Evolutionary conservation across 2,329 filamentous ascomycete species (phyloP).

Genomic region (Alternaria burnsii): DNA sequence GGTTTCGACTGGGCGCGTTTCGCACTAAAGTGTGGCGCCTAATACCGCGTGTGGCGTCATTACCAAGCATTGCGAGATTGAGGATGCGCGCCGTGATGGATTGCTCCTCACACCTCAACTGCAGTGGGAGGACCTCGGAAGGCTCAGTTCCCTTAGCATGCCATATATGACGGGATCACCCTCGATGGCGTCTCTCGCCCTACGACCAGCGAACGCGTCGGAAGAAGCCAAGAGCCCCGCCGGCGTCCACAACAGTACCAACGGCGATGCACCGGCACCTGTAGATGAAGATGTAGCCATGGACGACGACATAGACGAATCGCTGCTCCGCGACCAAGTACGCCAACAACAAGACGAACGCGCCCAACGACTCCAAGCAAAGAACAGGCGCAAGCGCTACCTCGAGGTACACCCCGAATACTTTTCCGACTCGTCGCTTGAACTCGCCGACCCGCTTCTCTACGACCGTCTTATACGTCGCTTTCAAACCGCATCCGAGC

Average conservation of each 20-base stretch:
- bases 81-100: constrained; percentile 1
- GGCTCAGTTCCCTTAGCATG: constrained; percentile 21
- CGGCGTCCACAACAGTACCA: constrained; percentile 8
- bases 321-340: constrained; percentile 19
- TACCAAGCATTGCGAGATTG: constrained; percentile 1
- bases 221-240: constrained; percentile 13
- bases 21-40: constrained; percentile 30
- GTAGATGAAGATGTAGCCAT: constrained; percentile 22
- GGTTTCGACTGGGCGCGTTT: constrained; percentile 33
- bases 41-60: constrained; percentile 13
- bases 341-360: constrained; percentile 33
- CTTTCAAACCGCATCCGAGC: constrained; percentile 77
- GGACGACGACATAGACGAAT: constrained; percentile 24
- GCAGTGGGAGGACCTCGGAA: neutral
- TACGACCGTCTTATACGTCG: constrained; percentile 82
- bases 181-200: constrained; percentile 36
- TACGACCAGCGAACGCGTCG: constrained; percentile 31
- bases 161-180: constrained; percentile 34
- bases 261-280: constrained; percentile 1
- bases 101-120: neutral
- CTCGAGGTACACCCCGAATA: constrained; percentile 77
- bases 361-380: constrained; percentile 61
- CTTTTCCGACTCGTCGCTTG: constrained; percentile 67
- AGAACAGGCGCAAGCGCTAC: constrained; percentile 81
- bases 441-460: constrained; percentile 76